These are phyloP conservation scores for Myxozyma sirexii DNA, from an alignment of 805 yeast genomes.

Conservation along the genomic window DNA sequence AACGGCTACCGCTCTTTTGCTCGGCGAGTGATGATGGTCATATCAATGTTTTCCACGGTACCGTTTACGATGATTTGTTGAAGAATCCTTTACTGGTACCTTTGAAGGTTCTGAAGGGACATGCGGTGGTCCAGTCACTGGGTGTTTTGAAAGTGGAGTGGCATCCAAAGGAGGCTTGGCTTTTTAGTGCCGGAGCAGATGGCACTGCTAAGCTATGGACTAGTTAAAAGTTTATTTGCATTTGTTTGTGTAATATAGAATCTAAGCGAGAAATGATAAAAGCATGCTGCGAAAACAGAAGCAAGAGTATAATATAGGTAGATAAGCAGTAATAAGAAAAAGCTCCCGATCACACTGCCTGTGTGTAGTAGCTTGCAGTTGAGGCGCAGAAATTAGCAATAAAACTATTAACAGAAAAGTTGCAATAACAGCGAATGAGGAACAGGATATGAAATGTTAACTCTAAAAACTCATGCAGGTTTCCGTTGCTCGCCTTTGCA, in stretches of 20 bases:
- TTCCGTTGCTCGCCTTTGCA: no score
- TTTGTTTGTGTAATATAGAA: not conserved
- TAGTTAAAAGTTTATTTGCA: constrained; percentile 49
- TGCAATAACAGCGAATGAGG: no score
- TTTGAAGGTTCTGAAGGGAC: constrained; percentile 90
- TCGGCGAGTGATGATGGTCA: constrained; percentile 94
- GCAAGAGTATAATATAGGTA: no score
- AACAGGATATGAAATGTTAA: no score
- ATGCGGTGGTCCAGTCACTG: constrained; percentile 71
- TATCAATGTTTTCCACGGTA: constrained; percentile 93
- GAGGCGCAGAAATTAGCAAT: no score
- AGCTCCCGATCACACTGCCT: not conserved
- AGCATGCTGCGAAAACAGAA: not conserved
- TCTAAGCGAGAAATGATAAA: not conserved
- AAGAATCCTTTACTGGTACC: constrained; percentile 96
- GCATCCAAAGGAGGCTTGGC: constrained; percentile 99
- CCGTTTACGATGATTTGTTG: constrained; percentile 93
- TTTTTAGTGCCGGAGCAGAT: constrained; percentile 96
- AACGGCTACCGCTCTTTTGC: constrained; percentile 85
- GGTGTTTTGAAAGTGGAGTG: constrained; percentile 88
- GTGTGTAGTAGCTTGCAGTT: not conserved
- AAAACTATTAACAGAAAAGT: no score
- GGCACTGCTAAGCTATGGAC: constrained; percentile 97
- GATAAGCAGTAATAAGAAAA: not conserved
- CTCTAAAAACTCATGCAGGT: no score